These are phyloP conservation scores for Glycine latifolia DNA, from an alignment of 306 rosid genomes.

Conservation along the genomic window DNA sequence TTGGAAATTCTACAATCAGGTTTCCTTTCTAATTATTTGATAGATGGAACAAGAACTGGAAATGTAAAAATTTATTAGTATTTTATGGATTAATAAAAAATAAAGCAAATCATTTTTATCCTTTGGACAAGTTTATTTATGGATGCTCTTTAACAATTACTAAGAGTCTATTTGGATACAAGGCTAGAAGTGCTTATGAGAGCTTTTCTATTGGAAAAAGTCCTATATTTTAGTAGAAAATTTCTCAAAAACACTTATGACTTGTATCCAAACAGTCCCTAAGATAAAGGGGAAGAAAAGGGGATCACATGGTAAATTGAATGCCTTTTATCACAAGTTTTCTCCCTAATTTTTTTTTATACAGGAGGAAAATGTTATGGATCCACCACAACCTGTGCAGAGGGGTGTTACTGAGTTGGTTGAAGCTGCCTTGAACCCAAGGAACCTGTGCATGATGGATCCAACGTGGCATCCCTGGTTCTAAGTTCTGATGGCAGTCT, in stretches of 20 bases:
- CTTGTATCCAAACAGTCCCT: too few relatives aligned
- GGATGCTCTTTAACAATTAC: conserved; percentile 1
- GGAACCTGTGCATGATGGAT: conserved; percentile 99
- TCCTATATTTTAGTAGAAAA: too few relatives aligned
- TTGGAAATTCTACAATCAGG: background rate
- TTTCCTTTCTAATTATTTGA: conserved; percentile 5
- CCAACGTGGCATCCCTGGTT: conserved; percentile 99
- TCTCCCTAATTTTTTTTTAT: too few relatives aligned
- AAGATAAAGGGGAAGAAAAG: background rate
- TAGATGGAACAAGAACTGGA: background rate
- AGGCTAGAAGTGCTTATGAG: too few relatives aligned
- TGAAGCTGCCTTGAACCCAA: conserved; percentile 91
- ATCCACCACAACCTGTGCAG: conserved; percentile 91
- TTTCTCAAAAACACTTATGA: too few relatives aligned
- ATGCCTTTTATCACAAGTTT: too few relatives aligned
- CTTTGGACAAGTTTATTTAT: background rate
- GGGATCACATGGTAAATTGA: too few relatives aligned
- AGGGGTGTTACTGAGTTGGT: conserved; percentile 94
- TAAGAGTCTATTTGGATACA: too few relatives aligned
- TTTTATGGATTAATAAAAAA: conserved; percentile 4
- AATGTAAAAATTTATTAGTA: conserved; percentile 8
- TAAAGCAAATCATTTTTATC: background rate
- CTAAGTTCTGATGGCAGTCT: conserved; percentile 43
- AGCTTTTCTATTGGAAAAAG: too few relatives aligned
- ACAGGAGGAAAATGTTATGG: conserved; percentile 93